These are phyloP conservation scores for Phytophthora cactorum DNA, from an alignment of 352 stramenopile species.

Conservation along the genomic window DNA sequence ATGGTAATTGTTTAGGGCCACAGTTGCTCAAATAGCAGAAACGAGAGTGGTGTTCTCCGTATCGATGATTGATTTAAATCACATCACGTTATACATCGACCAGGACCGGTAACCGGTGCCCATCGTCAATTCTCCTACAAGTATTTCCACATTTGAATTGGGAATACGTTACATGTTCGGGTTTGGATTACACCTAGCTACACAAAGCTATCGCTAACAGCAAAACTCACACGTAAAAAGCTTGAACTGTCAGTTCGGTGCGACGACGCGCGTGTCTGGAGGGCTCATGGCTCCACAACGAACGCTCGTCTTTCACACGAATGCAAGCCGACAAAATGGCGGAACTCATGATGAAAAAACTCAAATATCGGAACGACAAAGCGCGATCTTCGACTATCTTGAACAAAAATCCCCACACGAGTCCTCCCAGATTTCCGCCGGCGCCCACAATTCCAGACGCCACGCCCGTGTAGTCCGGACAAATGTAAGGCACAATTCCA, in stretches of 20 bases:
- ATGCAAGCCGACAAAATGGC: slow-evolving; percentile 26
- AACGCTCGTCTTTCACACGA: slow-evolving; percentile 31
- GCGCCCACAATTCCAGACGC: slow-evolving; percentile 59
- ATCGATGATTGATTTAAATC: too few relatives aligned
- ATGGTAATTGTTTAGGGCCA: too few relatives aligned
- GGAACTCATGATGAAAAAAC: slow-evolving; percentile 36
- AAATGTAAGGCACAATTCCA: slow-evolving; percentile 67
- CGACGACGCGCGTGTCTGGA: slow-evolving; percentile 11
- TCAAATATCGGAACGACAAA: slow-evolving; percentile 54
- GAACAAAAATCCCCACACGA: slow-evolving; percentile 63
- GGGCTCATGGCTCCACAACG: slow-evolving; percentile 33
- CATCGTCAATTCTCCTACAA: too few relatives aligned
- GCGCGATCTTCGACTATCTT: slow-evolving; percentile 40
- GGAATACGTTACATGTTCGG: too few relatives aligned
- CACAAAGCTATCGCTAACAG: not conserved
- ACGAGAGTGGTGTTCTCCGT: too few relatives aligned
- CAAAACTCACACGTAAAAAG: slow-evolving; percentile 31
- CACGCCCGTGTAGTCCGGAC: slow-evolving; percentile 41
- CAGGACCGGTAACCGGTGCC: too few relatives aligned
- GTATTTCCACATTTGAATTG: too few relatives aligned
- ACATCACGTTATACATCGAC: too few relatives aligned
- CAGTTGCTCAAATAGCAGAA: too few relatives aligned
- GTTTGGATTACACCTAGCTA: not conserved
- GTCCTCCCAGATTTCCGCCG: slow-evolving; percentile 55
- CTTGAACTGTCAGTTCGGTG: slow-evolving; percentile 28